phyloP scores from a whole-genome alignment of 768 basidiomycete species.

The Psilocybe cubensis region DNA sequence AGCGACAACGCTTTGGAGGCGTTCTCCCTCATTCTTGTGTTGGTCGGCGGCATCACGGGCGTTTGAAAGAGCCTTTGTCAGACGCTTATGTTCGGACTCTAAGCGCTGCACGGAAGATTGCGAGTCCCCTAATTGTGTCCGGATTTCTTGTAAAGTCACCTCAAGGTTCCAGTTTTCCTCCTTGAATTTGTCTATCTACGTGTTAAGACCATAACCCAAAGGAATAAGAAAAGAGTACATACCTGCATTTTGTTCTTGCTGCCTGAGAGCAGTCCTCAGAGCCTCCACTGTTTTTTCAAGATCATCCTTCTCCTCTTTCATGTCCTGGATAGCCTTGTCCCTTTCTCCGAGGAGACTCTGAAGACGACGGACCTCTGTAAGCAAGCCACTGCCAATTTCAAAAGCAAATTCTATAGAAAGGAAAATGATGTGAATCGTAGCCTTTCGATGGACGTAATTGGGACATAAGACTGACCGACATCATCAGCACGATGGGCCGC shows the following conservation, averaged over 20 bases:
- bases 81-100: slow-evolving; percentile 82
- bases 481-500: slow-evolving; percentile 90
- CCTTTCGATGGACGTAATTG: slow-evolving; percentile 22
- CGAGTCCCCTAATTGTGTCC: slow-evolving; percentile 66
- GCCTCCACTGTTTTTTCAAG: slow-evolving; percentile 79
- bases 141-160: slow-evolving; percentile 87
- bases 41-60: slow-evolving; percentile 79
- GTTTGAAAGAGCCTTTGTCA: slow-evolving; percentile 72
- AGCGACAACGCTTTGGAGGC: slow-evolving; percentile 61
- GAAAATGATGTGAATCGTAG: slow-evolving; percentile 20
- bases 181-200: slow-evolving; percentile 81
- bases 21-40: slow-evolving; percentile 86
- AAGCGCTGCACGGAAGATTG: slow-evolving; percentile 69
- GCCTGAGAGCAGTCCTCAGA: slow-evolving; percentile 70
- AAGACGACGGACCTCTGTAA: slow-evolving; percentile 89
- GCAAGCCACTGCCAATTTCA: slow-evolving; percentile 92
- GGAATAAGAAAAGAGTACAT: slow-evolving; percentile 24
- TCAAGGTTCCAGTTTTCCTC: slow-evolving; percentile 99
- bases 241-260: slow-evolving; percentile 85
- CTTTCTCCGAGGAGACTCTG: slow-evolving; percentile 91
- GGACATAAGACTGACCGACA: slow-evolving; percentile 61
- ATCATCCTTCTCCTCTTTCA: slow-evolving; percentile 92
- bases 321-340: slow-evolving; percentile 90
- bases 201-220: slow-evolving; percentile 2
- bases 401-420: slow-evolving; percentile 85